These are phyloP conservation scores for Coniochaeta sp. DNA, from an alignment of 2,329 filamentous ascomycete genomes.

Conservation along the genomic window DNA sequence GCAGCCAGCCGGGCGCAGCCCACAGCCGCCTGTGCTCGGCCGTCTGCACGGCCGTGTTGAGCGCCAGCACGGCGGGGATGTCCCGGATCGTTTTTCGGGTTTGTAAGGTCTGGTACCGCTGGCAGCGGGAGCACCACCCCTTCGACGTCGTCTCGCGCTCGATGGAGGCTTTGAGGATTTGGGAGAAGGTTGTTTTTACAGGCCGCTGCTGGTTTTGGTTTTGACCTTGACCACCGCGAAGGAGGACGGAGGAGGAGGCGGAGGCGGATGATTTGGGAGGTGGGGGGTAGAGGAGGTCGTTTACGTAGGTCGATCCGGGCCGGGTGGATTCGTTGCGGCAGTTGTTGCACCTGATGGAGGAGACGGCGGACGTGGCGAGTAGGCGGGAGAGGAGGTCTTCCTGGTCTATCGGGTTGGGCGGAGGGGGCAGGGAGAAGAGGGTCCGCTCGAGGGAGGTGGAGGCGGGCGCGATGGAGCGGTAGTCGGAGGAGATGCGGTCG, in stretches of 20 bases:
- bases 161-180: slow-evolving; percentile 83
- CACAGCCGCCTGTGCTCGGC: slow-evolving; percentile 74
- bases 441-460: slow-evolving; percentile 65
- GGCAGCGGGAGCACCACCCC: slow-evolving; percentile 90
- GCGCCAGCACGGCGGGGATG: slow-evolving; percentile 77
- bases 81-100: slow-evolving; percentile 79
- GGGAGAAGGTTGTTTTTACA: slow-evolving; percentile 67
- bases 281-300: slow-evolving; percentile 77
- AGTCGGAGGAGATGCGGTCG: slow-evolving; percentile 73
- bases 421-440: slow-evolving; percentile 14
- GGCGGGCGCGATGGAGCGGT: slow-evolving; percentile 56
- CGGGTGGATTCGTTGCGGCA: slow-evolving; percentile 82
- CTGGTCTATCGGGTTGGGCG: slow-evolving; percentile 11
- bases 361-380: slow-evolving; percentile 64
- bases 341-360: slow-evolving; percentile 73
- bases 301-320: slow-evolving; percentile 71
- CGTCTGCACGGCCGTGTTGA: slow-evolving; percentile 72
- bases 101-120: slow-evolving; percentile 80
- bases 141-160: slow-evolving; percentile 83
- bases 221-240: too few species aligned
- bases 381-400: slow-evolving; percentile 28
- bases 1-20: slow-evolving; percentile 85
- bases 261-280: too few species aligned
- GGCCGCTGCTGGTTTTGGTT: too few species aligned
- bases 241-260: too few species aligned